Evolutionary conservation across 441 rosid genomes (phyloP).

Genomic region (Rhodomyrtus psidioides): DNA sequence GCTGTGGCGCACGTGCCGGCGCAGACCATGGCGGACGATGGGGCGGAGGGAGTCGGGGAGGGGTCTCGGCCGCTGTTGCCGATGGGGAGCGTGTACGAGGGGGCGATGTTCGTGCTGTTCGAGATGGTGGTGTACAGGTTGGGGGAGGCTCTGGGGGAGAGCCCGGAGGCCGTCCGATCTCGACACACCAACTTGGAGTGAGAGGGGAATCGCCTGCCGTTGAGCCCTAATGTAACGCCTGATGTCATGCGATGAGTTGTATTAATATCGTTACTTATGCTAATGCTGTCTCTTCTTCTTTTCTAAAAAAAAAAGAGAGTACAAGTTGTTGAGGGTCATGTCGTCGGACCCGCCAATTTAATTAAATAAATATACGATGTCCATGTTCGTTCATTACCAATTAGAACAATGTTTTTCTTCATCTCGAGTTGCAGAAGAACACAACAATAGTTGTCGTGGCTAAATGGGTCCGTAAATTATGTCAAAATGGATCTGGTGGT

Average conservation of each 20-base stretch:
- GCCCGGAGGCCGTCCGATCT: slow-evolving; percentile 52
- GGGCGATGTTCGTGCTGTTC: slow-evolving; percentile 78
- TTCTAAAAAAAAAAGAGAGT: too few species aligned
- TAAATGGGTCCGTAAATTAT: too few species aligned
- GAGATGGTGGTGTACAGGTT: slow-evolving; percentile 75
- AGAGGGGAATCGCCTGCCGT: slow-evolving; percentile 3
- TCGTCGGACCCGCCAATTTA: not conserved
- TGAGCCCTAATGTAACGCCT: not conserved
- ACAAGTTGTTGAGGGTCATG: too few species aligned
- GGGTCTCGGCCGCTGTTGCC: slow-evolving; percentile 45
- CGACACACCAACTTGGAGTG: slow-evolving; percentile 93
- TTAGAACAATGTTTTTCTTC: not conserved
- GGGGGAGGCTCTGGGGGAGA: slow-evolving; percentile 50
- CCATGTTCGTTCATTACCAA: not conserved
- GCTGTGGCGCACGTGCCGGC: slow-evolving; percentile 62
- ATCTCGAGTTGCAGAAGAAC: not conserved
- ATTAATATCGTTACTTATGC: not conserved
- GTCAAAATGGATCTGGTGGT: not conserved
- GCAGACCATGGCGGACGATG: slow-evolving; percentile 70
- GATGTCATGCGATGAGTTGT: not conserved
- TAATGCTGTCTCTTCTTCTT: not conserved
- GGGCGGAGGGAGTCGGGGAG: slow-evolving; percentile 1
- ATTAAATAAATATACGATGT: not conserved
- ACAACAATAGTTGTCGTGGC: accelerated
- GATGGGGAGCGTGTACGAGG: slow-evolving; percentile 88